Percentiles rank a stretch among this genome's conserved stretches.
phyloP scores from a whole-genome alignment of 1,284 basidiomycete genomes.

The Puccinia coronata region DNA sequence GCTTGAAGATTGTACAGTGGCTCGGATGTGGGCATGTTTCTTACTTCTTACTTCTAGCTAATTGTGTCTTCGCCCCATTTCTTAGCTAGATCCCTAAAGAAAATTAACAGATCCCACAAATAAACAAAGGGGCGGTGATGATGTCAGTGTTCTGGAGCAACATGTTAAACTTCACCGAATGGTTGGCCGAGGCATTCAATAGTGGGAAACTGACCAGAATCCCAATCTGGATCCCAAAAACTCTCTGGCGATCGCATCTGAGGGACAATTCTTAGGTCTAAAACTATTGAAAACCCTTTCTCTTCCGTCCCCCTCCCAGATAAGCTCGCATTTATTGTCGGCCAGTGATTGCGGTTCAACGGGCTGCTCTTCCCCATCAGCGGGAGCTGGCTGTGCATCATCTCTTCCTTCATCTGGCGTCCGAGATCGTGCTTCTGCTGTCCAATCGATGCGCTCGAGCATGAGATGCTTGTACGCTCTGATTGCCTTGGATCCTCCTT shows the following conservation, averaged over 20 bases:
- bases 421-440: slow-evolving; percentile 78
- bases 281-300: slow-evolving; percentile 80
- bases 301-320: slow-evolving; percentile 88
- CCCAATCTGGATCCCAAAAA: slow-evolving; percentile 49
- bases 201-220: slow-evolving; percentile 34
- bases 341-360: slow-evolving; percentile 66
- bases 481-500: slow-evolving; percentile 82
- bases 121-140: not conserved
- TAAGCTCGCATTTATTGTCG: slow-evolving; percentile 81
- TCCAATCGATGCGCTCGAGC: slow-evolving; percentile 89
- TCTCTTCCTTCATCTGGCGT: slow-evolving; percentile 64
- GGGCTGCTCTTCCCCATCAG: slow-evolving; percentile 62
- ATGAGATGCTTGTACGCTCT: slow-evolving; percentile 86
- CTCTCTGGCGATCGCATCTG: slow-evolving; percentile 65
- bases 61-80: slow-evolving; percentile 50
- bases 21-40: too few relatives aligned
- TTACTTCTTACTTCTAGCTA: slow-evolving; percentile 36
- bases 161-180: too few relatives aligned
- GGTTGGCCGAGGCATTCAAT: not conserved
- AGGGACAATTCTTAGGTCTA: slow-evolving; percentile 79
- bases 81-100: slow-evolving; percentile 47
- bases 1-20: too few relatives aligned
- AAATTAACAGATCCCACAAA: not conserved
- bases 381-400: slow-evolving; percentile 55
- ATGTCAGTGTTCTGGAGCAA: not conserved